Percentiles rank a stretch among this genome's conserved stretches.
phyloP scores from a whole-genome alignment of 2,329 filamentous ascomycete genomes.

The Apiospora hydei region DNA sequence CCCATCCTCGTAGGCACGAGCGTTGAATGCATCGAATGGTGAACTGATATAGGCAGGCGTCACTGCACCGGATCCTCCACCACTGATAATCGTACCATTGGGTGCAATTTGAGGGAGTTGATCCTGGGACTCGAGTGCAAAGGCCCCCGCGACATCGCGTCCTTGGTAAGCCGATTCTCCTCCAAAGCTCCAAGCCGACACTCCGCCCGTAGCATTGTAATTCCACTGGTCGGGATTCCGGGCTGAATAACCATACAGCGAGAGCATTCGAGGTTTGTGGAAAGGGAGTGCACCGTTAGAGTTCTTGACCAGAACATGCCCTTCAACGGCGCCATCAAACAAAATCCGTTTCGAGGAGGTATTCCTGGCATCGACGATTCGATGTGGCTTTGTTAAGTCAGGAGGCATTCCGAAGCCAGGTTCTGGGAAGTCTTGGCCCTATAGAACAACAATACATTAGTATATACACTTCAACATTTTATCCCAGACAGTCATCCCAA shows the following conservation, averaged over 20 bases:
- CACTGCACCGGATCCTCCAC: conserved; percentile 57
- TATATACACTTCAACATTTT: background rate
- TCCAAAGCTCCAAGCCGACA: conserved; percentile 49
- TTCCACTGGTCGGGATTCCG: conserved; percentile 51
- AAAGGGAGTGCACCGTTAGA: conserved; percentile 61
- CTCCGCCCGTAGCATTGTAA: conserved; percentile 47
- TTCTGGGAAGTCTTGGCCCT: conserved; percentile 54
- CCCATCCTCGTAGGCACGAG: conserved; percentile 60
- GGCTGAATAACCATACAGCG: conserved; percentile 69
- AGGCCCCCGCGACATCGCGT: conserved; percentile 38
- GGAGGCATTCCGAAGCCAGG: conserved; percentile 60
- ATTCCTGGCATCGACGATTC: conserved; percentile 62
- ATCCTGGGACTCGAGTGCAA: conserved; percentile 40
- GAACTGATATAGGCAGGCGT: conserved; percentile 56
- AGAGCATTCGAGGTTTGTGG: conserved; percentile 56
- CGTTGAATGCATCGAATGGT: conserved; percentile 62
- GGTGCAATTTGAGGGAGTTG: conserved; percentile 50
- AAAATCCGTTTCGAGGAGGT: conserved; percentile 49
- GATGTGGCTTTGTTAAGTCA: conserved; percentile 57
- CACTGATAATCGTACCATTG: conserved; percentile 55
- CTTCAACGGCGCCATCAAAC: conserved; percentile 65
- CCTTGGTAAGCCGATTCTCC: conserved; percentile 46
- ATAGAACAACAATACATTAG: conserved; percentile 33
- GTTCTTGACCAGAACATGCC: conserved; percentile 72
- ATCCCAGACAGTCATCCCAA: background rate